phyloP scores from a whole-genome alignment of 1,284 basidiomycete species.

The Trichosporon inkin region DNA sequence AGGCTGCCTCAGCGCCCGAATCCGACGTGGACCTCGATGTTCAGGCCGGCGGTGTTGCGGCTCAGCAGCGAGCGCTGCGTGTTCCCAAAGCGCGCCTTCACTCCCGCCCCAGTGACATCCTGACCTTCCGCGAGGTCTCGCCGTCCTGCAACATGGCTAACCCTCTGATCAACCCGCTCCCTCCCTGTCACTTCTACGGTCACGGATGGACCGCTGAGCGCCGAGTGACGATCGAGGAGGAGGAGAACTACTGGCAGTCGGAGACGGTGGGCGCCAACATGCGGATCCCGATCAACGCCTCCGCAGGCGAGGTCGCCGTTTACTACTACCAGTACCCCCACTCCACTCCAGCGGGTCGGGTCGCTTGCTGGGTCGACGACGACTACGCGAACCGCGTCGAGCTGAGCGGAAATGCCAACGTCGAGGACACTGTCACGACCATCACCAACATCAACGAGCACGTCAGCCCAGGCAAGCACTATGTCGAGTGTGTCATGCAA shows the following conservation, averaged over 20 bases:
- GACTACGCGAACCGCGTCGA: constrained; percentile 53
- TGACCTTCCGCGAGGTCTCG: constrained; percentile 70
- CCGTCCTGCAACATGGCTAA: constrained; percentile 89
- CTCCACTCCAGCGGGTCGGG: constrained; percentile 50
- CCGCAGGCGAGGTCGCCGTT: constrained; percentile 54
- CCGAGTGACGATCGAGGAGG: constrained; percentile 56
- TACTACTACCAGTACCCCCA: constrained; percentile 54
- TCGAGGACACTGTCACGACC: constrained; percentile 51
- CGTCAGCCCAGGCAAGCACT: constrained; percentile 74
- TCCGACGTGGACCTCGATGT: background rate
- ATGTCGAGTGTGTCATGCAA: constrained; percentile 72
- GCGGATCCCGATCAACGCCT: constrained; percentile 57
- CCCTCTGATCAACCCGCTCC: constrained; percentile 89
- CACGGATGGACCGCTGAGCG: constrained; percentile 80
- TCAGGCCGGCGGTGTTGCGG: background rate
- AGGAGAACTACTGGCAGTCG: constrained; percentile 71
- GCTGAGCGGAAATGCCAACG: constrained; percentile 51
- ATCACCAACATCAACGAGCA: constrained; percentile 71
- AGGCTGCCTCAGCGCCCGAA: background rate
- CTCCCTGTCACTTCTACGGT: constrained; percentile 80
- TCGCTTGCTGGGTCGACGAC: constrained; percentile 57
- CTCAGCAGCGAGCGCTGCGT: constrained; percentile 44
- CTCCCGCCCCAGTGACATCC: constrained; percentile 60
- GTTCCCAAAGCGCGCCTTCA: constrained; percentile 70
- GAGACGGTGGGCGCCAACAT: constrained; percentile 69